Evolutionary conservation across 768 basidiomycete genomes (phyloP), one percentile per base, ranked within the genome.

Genomic region (Exsudoporus frostii): DNA sequence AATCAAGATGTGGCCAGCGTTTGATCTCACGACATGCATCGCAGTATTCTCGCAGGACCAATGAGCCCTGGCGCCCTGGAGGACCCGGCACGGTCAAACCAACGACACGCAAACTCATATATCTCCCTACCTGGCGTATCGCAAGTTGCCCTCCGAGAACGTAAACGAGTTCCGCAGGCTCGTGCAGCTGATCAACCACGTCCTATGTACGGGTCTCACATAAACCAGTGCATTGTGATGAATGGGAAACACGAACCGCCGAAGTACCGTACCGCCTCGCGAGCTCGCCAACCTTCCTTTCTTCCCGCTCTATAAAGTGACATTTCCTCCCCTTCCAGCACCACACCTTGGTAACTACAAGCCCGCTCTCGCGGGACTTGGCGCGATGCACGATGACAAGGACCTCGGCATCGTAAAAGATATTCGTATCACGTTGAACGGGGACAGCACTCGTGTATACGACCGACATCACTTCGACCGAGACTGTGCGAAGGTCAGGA

Each of bases 21-120:
- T 60, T 2, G 75, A 77, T 50, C 89, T 79, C 32, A 91, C 76
- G 44, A 84, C 72, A 54, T 92, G 90, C 88, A 93, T 90, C 1
- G 88, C 76, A 6, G 88, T 90, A 57, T 92, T 92, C 45, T 91
- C 90, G 1, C 79, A 65, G 11, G 82, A 80, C 91, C 91, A 92
- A 62, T 85, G 88, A 7, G 75, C 76, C 43, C 90, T 79, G 27
- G 79, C 72, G 19, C 90, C 90, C 85, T 92, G 50, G 30, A 13
- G 36, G 14, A 57, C 53, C 15, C n/a, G n/a, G n/a, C n/a, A n/a
- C n/a, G 44, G 30, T 56, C 49, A 64, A 36, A 24, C 10, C 10
- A 37, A 37, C 4, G n/a, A 42, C n/a, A n/a, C 13, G 17, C 33
- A 47, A 40, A 42, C 45, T n/a, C 7, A 20, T n/a, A 15, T 24